These are phyloP conservation scores for Pascua sp. DNA, from an alignment of 1,284 basidiomycete genomes.

Conservation along the genomic window DNA sequence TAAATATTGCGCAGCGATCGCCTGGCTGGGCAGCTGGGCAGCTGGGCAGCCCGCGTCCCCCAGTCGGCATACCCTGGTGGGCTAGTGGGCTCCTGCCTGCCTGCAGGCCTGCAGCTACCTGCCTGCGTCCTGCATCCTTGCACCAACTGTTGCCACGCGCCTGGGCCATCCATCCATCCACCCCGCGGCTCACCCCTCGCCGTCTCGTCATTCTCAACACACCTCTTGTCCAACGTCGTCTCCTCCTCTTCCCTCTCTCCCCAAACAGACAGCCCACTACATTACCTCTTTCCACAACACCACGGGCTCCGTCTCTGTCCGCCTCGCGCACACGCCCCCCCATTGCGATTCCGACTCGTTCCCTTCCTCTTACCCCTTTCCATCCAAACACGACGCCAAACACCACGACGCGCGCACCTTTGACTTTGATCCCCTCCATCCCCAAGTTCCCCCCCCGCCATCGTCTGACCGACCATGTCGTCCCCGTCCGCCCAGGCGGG, in stretches of 20 bases:
- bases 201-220: neutral
- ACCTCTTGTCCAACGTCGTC: neutral
- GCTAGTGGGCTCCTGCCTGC: no score
- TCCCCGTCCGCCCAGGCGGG: constrained; percentile 26
- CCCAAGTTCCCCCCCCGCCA: neutral
- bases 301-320: neutral
- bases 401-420: neutral
- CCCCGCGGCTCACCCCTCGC: neutral
- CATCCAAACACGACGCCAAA: neutral
- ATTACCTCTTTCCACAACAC: neutral
- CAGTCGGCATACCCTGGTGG: no score
- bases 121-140: no score
- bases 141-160: no score
- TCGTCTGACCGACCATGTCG: constrained; percentile 24
- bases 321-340: neutral
- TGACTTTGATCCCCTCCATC: neutral
- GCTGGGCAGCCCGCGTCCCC: no score
- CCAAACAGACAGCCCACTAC: neutral
- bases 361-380: neutral
- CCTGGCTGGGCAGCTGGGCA: no score
- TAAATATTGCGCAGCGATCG: no score
- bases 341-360: neutral
- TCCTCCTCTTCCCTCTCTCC: neutral
- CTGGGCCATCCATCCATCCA: neutral
- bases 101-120: no score